Evolutionary conservation across 495 filamentous ascomycete genomes (phyloP).

Genomic region (Articulospora tetracladia): DNA sequence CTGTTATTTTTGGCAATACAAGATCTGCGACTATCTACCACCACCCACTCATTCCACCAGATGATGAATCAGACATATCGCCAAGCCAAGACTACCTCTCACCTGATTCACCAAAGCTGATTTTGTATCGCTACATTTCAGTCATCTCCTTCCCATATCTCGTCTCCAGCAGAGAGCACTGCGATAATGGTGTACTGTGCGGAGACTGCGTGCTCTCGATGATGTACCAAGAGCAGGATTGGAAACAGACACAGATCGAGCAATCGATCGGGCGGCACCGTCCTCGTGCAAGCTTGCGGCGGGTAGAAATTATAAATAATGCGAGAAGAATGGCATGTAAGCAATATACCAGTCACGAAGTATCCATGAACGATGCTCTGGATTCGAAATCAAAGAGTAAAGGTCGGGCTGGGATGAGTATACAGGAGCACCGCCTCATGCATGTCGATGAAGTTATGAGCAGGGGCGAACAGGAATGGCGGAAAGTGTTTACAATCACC

Average conservation of each 20-base stretch:
- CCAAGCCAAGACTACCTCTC: not conserved
- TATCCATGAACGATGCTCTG: not conserved
- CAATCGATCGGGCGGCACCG: not conserved
- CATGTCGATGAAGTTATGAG: not conserved
- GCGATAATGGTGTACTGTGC: constrained; percentile 5
- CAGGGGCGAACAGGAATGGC: not conserved
- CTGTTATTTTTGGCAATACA: not conserved
- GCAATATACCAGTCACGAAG: not conserved
- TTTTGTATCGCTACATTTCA: constrained; percentile 1
- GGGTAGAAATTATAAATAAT: not conserved
- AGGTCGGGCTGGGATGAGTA: constrained; percentile 1
- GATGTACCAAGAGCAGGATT: constrained; percentile 1
- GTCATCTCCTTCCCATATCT: constrained; percentile 6
- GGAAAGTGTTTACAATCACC: not conserved
- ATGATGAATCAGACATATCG: constrained; percentile 5
- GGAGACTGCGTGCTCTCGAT: not conserved
- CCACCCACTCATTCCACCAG: constrained; percentile 2
- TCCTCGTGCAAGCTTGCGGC: not conserved
- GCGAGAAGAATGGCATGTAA: not conserved
- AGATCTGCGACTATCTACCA: not conserved
- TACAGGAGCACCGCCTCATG: not conserved
- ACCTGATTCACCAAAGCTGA: not conserved
- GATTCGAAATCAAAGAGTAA: not conserved
- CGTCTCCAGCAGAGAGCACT: not conserved
- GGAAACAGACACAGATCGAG: not conserved